Conservation (phyloP, 148 eudicot species). For the Amaranthus cruentus region DNA sequence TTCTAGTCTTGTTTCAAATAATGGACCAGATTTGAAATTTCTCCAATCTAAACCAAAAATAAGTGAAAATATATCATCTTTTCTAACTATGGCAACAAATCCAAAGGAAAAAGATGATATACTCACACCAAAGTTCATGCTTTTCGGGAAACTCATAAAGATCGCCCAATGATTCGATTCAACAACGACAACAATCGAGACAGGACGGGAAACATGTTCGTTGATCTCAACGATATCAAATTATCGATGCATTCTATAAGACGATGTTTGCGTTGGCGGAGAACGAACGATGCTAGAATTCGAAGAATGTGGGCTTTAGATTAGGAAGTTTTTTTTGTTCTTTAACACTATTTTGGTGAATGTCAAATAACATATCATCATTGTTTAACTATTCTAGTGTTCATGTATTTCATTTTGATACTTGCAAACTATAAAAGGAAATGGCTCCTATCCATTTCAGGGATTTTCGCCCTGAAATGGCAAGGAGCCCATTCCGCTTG, state of each 20-base stretch:
- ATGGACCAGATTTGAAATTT: conserved; percentile 25
- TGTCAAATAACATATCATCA: conserved; percentile 9
- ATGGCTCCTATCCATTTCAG: conserved; percentile 44
- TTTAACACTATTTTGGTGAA: background rate
- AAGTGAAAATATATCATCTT: conserved; percentile 35
- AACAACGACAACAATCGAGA: conserved; percentile 28
- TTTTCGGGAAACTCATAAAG: conserved; percentile 73
- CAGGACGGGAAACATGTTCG: conserved; percentile 34
- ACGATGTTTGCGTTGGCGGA: conserved; percentile 13
- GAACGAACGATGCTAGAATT: conserved; percentile 48
- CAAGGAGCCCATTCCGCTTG: conserved; percentile 37
- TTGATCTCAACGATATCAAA: conserved; percentile 34
- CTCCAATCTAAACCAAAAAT: conserved; percentile 19
- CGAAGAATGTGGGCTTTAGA: conserved; percentile 48
- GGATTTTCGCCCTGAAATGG: conserved; percentile 32
- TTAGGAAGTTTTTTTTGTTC: background rate
- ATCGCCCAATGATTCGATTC: conserved; percentile 46
- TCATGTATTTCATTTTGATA: background rate
- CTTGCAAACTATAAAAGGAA: conserved; percentile 21
- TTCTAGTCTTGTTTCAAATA: conserved; percentile 39
- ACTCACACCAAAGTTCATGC: conserved; percentile 40
- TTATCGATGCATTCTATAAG: no score
- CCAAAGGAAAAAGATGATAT: conserved; percentile 26
- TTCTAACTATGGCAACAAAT: conserved; percentile 47
- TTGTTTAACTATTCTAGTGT: background rate